Conservation (phyloP, 768 basidiomycete genomes). For the Auriscalpium microsporum region DNA sequence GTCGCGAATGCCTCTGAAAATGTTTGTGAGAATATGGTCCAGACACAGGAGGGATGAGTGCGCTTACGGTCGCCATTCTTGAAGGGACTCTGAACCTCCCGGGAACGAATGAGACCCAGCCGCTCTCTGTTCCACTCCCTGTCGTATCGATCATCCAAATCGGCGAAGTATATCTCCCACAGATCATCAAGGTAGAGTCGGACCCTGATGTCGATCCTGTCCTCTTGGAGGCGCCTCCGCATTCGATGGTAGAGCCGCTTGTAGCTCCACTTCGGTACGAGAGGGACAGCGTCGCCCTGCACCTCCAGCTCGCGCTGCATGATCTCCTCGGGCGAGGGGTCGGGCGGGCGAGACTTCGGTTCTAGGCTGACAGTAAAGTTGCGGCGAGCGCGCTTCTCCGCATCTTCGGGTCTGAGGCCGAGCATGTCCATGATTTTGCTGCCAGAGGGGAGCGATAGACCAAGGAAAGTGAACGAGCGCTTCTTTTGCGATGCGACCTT, state of each 20-base stretch:
- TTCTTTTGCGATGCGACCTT: too few species aligned
- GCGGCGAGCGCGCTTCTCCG: too few species aligned
- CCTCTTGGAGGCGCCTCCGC: slow-evolving; percentile 5
- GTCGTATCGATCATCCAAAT: slow-evolving; percentile 9
- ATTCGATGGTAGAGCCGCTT: slow-evolving; percentile 8
- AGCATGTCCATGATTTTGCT: too few species aligned
- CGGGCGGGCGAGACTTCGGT: too few species aligned
- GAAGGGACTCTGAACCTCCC: slow-evolving; percentile 1
- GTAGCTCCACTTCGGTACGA: slow-evolving; percentile 9
- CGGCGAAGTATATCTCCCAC: slow-evolving; percentile 2
- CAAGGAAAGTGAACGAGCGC: too few species aligned
- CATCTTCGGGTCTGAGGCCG: too few species aligned
- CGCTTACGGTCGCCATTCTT: not conserved
- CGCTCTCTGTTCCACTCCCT: slow-evolving; percentile 6
- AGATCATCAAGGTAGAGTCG: slow-evolving; percentile 9
- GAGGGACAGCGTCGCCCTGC: not conserved
- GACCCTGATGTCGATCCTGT: slow-evolving; percentile 9
- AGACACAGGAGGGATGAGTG: not conserved
- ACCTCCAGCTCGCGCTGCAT: too few species aligned
- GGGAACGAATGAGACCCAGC: slow-evolving; percentile 1
- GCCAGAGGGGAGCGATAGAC: too few species aligned
- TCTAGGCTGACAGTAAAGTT: too few species aligned
- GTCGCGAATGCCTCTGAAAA: slow-evolving; percentile 29
- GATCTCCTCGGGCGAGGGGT: too few species aligned
- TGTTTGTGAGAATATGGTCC: not conserved